Conservation (phyloP, 2,329 filamentous ascomycete species). For the Trichoderma sp. region DNA sequence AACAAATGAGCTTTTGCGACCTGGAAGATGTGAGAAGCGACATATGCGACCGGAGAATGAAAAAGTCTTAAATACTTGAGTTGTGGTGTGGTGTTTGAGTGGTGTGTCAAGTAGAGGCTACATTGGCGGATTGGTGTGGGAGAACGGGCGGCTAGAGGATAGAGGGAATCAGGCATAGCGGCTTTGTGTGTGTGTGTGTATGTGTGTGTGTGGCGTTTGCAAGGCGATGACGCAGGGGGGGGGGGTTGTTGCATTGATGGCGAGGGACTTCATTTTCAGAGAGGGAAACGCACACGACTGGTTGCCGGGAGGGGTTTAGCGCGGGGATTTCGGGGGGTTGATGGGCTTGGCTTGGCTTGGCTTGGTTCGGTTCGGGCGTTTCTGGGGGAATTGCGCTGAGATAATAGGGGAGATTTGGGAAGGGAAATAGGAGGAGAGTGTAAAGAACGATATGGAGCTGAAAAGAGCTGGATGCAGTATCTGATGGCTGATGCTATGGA, state of each 20-base stretch:
- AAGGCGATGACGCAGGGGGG: conserved; percentile 17
- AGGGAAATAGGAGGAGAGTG: no score
- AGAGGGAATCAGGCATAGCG: not conserved
- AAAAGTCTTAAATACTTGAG: no score
- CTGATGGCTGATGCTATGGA: no score
- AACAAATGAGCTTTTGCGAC: no score
- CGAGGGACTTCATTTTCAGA: no score
- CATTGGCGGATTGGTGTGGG: not conserved
- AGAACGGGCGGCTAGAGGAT: not conserved
- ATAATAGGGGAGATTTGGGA: not conserved
- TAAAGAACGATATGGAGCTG: no score
- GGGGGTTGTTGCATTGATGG: not conserved
- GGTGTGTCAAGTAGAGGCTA: no score
- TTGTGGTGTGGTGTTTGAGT: no score
- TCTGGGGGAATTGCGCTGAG: not conserved
- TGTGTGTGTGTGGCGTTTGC: conserved; percentile 9
- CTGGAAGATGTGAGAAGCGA: no score
- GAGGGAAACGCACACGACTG: conserved; percentile 21
- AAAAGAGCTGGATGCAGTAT: no score
- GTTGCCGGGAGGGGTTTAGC: conserved; percentile 22
- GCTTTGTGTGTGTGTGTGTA: conserved; percentile 6
- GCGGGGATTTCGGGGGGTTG: not conserved
- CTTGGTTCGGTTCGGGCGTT: not conserved
- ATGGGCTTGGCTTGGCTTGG: not conserved
- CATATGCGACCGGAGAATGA: no score